Percentiles rank a stretch among this genome's conserved stretches.
Conservation (phyloP, 257 asterid species). For the Cynanchum wilfordii region DNA sequence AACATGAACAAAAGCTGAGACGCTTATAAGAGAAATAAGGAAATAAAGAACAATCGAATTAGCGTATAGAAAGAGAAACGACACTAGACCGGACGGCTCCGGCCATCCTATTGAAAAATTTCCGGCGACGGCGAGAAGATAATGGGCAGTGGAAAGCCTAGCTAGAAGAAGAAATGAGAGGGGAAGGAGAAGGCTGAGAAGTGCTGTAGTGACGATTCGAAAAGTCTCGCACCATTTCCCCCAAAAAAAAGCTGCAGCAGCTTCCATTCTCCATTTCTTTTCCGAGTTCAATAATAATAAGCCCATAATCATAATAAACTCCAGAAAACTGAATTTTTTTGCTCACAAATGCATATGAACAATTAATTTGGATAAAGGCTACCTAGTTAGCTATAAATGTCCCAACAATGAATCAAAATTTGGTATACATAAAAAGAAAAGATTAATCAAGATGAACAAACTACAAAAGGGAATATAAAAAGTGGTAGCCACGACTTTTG, state of each 20-base stretch:
- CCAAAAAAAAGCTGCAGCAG: conserved; percentile 5
- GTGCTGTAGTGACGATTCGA: conserved; percentile 42
- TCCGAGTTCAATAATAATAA: conserved; percentile 5
- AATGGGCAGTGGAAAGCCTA: conserved; percentile 50
- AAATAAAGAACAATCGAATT: conserved; percentile 42
- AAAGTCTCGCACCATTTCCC: conserved; percentile 29
- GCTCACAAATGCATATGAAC: neutral
- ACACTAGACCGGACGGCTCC: conserved; percentile 9
- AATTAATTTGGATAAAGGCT: neutral
- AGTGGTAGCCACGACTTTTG: conserved; percentile 41
- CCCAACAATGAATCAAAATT: neutral
- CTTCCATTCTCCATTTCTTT: neutral
- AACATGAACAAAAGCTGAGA: conserved; percentile 40
- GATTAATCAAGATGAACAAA: too few relatives aligned
- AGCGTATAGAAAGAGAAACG: conserved; percentile 26
- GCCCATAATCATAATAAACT: conserved; percentile 20
- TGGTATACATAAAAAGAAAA: too few relatives aligned
- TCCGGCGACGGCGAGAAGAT: conserved; percentile 36
- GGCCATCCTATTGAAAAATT: conserved; percentile 6
- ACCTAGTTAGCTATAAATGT: neutral
- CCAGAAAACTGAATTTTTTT: neutral
- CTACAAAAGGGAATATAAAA: neutral
- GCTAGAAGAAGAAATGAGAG: conserved; percentile 73
- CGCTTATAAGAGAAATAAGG: conserved; percentile 37
- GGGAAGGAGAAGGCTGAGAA: conserved; percentile 78